Evolutionary conservation across 2,329 filamentous ascomycete genomes (phyloP).

Genomic region (Orbilia brochopaga): DNA sequence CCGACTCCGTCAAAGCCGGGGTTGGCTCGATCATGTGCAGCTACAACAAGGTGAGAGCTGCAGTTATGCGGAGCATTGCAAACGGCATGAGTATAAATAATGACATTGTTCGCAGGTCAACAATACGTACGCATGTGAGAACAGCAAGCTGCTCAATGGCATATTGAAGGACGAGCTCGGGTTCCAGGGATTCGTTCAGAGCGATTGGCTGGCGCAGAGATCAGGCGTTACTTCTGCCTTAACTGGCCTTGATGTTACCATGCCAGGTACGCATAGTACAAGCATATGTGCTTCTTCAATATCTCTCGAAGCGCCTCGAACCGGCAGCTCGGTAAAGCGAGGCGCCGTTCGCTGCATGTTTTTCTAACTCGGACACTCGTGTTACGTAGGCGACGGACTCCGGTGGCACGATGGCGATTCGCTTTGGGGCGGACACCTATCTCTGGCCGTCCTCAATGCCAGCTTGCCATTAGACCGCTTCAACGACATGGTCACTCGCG

Average conservation of each 20-base stretch:
- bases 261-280: too few species aligned
- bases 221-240: constrained; percentile 67
- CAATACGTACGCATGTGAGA: constrained; percentile 73
- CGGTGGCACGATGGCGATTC: constrained; percentile 74
- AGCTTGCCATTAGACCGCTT: constrained; percentile 80
- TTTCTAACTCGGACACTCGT: neutral
- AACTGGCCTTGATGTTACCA: constrained; percentile 81
- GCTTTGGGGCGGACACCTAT: constrained; percentile 79
- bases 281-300: neutral
- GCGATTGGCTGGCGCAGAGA: constrained; percentile 85
- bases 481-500: constrained; percentile 85
- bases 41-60: constrained; percentile 66
- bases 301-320: neutral
- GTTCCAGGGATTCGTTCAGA: constrained; percentile 84
- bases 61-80: neutral
- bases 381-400: constrained; percentile 66
- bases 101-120: constrained; percentile 62
- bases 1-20: constrained; percentile 76
- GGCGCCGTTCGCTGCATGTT: neutral
- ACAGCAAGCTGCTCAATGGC: constrained; percentile 80
- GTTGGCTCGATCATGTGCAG: constrained; percentile 84
- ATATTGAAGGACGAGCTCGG: constrained; percentile 84
- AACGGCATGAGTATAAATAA: neutral
- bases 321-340: neutral
- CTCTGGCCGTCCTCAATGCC: constrained; percentile 75